Percentiles rank a stretch among this genome's conserved stretches.
These are phyloP conservation scores for Cryptococcus maquisensis DNA, from an alignment of 1,284 basidiomycete species.

Conservation along the genomic window DNA sequence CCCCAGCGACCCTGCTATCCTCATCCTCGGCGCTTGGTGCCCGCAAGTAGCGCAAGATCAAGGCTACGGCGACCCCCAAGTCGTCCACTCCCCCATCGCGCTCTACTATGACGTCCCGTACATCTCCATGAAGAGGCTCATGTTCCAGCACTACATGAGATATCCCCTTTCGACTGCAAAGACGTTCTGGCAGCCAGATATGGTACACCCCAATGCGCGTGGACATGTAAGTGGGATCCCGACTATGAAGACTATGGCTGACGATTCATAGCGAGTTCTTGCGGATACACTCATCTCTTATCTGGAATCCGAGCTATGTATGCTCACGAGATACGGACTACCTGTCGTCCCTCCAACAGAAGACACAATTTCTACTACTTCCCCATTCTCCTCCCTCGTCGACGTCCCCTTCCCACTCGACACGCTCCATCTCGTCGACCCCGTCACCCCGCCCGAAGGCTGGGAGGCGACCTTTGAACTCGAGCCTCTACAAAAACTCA, in stretches of 20 bases:
- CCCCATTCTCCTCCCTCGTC: slow-evolving; percentile 29
- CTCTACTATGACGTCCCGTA: slow-evolving; percentile 48
- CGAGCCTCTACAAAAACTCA: slow-evolving; percentile 22
- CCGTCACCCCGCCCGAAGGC: slow-evolving; percentile 26
- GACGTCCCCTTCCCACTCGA: slow-evolving; percentile 38
- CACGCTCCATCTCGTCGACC: slow-evolving; percentile 23
- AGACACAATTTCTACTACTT: slow-evolving; percentile 33
- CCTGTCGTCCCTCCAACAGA: slow-evolving; percentile 21
- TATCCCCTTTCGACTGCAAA: slow-evolving; percentile 38
- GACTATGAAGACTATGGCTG: background rate
- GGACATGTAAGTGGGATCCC: slow-evolving; percentile 38
- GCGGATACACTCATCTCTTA: slow-evolving; percentile 46
- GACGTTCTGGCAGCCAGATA: slow-evolving; percentile 40
- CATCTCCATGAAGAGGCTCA: slow-evolving; percentile 42
- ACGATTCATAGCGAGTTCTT: slow-evolving; percentile 31
- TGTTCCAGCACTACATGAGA: slow-evolving; percentile 45
- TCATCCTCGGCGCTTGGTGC: slow-evolving; percentile 47
- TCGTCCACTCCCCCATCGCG: slow-evolving; percentile 45
- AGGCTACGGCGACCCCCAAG: slow-evolving; percentile 47
- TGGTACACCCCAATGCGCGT: slow-evolving; percentile 45
- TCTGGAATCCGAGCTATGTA: slow-evolving; percentile 48
- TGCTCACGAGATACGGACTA: slow-evolving; percentile 36
- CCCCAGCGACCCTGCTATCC: slow-evolving; percentile 39
- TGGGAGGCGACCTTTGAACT: slow-evolving; percentile 42
- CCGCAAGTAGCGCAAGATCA: slow-evolving; percentile 44